A percentile compares a stretch with the other conserved stretches of the same genome.
phyloP scores from a whole-genome alignment of 2,329 filamentous ascomycete species.

The Fusarium protoensiforme region DNA sequence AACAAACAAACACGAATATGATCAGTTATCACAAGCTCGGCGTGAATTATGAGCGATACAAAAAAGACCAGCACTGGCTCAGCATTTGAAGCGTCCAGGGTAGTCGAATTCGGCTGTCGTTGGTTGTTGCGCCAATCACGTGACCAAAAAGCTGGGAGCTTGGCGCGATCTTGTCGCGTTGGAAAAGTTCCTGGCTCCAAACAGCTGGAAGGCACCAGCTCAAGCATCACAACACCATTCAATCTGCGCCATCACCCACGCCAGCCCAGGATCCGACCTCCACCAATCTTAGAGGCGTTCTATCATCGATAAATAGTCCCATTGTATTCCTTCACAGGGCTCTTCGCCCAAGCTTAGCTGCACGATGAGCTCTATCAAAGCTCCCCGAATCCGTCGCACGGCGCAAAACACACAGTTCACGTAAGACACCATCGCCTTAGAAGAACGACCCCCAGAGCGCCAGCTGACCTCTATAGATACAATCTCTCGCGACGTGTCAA shows the following conservation, averaged over 20 bases:
- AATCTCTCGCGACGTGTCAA: conserved; percentile 68
- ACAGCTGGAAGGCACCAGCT: conserved; percentile 2
- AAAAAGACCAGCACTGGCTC: neutral
- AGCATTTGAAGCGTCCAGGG: neutral
- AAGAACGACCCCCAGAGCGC: neutral
- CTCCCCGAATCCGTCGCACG: conserved; percentile 58
- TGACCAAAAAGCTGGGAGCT: conserved; percentile 29
- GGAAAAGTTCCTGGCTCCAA: conserved; percentile 39
- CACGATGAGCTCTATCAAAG: conserved; percentile 48
- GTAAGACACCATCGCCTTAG: conserved; percentile 44
- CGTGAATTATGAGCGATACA: no score
- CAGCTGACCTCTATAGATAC: conserved; percentile 58
- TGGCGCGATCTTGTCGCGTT: conserved; percentile 42
- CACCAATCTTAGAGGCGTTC: neutral
- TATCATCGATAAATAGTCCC: neutral
- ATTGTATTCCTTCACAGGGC: conserved; percentile 22
- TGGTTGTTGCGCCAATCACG: conserved; percentile 16
- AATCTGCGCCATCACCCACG: neutral
- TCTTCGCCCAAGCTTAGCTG: conserved; percentile 34
- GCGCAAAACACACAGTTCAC: conserved; percentile 62
- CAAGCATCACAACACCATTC: conserved; percentile 12
- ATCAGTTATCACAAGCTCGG: neutral
- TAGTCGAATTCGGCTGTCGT: neutral
- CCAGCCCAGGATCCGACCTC: neutral
- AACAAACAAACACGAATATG: neutral